These are phyloP conservation scores for Plectranthus barbatus DNA, from an alignment of 257 asterid species.

Conservation along the genomic window DNA sequence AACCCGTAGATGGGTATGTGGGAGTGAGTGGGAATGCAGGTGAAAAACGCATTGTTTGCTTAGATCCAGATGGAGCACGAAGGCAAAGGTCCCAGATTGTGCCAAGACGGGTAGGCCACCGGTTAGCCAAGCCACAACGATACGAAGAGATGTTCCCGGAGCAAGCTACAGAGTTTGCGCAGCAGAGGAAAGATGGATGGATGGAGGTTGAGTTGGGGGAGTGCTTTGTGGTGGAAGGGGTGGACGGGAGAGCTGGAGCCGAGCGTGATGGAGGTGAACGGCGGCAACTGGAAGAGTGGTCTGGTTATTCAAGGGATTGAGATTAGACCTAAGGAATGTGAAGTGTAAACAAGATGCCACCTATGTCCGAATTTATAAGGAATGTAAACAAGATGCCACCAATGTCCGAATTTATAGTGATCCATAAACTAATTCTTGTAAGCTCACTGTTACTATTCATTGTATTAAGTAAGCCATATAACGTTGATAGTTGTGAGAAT, in stretches of 20 bases:
- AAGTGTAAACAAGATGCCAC: too few relatives aligned
- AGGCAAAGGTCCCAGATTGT: slow-evolving; percentile 13
- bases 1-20: slow-evolving; percentile 33
- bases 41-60: slow-evolving; percentile 17
- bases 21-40: slow-evolving; percentile 27
- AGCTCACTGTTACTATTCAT: too few relatives aligned
- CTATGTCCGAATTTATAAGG: too few relatives aligned
- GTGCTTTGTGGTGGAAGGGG: slow-evolving; percentile 29
- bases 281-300: slow-evolving; percentile 62
- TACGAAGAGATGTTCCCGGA: slow-evolving; percentile 1
- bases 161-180: slow-evolving; percentile 13
- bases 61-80: slow-evolving; percentile 39
- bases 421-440: too few relatives aligned
- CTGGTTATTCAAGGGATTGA: slow-evolving; percentile 66
- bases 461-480: too few relatives aligned
- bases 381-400: too few relatives aligned
- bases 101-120: slow-evolving; percentile 23
- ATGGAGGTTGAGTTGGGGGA: slow-evolving; percentile 77
- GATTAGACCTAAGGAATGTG: slow-evolving; percentile 65
- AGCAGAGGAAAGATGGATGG: slow-evolving; percentile 63
- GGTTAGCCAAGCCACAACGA: neutral
- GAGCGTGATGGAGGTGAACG: slow-evolving; percentile 40
- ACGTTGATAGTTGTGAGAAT: too few relatives aligned
- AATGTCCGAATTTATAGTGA: too few relatives aligned
- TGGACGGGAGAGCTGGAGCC: slow-evolving; percentile 50